Conservation (phyloP, 345 rosid species). For the Eucalyptus curtisii region DNA sequence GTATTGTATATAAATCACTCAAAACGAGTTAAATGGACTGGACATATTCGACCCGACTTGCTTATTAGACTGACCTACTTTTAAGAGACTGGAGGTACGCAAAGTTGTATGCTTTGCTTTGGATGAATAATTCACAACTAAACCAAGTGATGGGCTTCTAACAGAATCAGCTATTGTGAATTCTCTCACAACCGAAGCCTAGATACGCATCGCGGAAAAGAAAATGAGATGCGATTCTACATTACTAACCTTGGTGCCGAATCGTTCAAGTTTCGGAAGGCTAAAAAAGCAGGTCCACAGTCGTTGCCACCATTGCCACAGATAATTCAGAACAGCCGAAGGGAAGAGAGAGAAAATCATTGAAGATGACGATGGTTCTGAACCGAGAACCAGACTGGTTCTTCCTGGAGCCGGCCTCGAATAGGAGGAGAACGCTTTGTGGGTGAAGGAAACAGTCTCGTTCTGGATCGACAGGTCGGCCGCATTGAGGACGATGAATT, state of each 20-base stretch:
- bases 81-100: background rate
- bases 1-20: background rate
- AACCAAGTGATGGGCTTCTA: background rate
- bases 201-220: background rate
- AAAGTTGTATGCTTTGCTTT: background rate
- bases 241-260: background rate
- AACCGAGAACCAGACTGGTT: background rate
- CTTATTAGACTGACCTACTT: background rate
- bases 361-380: background rate
- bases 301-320: background rate
- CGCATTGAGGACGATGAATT: constrained; percentile 81
- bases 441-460: constrained; percentile 39
- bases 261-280: background rate
- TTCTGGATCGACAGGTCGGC: constrained; percentile 57
- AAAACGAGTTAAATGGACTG: too few relatives aligned
- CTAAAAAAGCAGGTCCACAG: background rate
- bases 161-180: background rate
- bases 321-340: background rate
- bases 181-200: background rate
- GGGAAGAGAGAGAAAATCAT: background rate
- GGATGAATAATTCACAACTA: background rate
- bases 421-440: constrained; percentile 1
- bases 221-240: background rate
- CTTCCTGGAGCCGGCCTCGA: background rate
- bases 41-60: background rate